These are phyloP conservation scores for Apiospora kogelbergensis DNA, from an alignment of 2,329 filamentous ascomycete genomes.

Conservation along the genomic window DNA sequence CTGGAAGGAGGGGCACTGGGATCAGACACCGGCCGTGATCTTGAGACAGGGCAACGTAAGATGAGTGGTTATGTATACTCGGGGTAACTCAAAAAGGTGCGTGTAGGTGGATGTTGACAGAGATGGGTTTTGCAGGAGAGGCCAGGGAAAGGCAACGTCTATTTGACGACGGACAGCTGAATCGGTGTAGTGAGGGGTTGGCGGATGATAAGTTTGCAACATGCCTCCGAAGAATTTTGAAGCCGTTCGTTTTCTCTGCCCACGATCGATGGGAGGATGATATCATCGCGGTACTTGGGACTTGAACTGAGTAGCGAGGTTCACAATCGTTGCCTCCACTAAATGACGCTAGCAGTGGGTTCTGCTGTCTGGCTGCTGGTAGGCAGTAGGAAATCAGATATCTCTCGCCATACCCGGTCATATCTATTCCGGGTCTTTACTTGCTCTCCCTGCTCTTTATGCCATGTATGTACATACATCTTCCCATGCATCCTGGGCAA, in stretches of 20 bases:
- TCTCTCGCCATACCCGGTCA: background rate
- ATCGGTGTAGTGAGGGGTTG: background rate
- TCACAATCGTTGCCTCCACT: background rate
- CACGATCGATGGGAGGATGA: slow-evolving; percentile 8
- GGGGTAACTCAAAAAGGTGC: background rate
- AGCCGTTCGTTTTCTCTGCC: background rate
- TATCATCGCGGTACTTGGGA: slow-evolving; percentile 8
- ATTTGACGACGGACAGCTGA: background rate
- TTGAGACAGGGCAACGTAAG: slow-evolving; percentile 4
- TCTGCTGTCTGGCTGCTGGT: background rate
- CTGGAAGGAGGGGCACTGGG: background rate
- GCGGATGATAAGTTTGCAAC: background rate
- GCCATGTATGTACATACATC: background rate
- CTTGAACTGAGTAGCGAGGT: background rate
- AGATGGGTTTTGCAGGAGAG: background rate
- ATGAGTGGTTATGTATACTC: background rate
- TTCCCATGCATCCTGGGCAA: background rate
- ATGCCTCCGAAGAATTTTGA: background rate
- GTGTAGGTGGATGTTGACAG: background rate
- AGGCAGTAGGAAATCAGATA: background rate
- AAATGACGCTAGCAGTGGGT: slow-evolving; percentile 12
- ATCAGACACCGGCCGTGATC: background rate
- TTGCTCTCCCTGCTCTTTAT: background rate
- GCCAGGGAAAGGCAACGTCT: background rate
- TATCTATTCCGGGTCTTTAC: background rate